Evolutionary conservation across 805 yeast species (phyloP), one percentile per base, ranked within the genome.

Genomic region (Lachancea dasiensis): DNA sequence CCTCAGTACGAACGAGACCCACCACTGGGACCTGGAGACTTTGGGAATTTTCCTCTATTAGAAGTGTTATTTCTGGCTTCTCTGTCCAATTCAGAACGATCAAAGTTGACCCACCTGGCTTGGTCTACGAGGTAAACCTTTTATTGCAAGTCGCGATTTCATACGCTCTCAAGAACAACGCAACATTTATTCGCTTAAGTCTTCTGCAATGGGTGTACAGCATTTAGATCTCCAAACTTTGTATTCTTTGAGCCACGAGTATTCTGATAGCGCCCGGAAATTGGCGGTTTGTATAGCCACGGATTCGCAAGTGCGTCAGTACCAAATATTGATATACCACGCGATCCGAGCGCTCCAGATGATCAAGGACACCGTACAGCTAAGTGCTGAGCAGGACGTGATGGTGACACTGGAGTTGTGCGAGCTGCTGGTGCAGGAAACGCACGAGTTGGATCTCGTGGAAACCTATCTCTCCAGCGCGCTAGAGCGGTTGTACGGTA

Each of bases 321-420:
- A 62, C 37, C 60, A 49, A 40, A 48, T 61, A 3, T 38, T 66
- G 34, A 49, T 63, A 1, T 48, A 52, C 10, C 51, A 58, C 41
- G 38, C 62, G 2, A 43, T 64, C 1, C 42, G 39, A 20, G 43
- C 55, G 8, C 43, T 61, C 24, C 40, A 35, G 15, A 31, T 45
- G 32, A 19, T 52, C 22, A 48, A 48, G 25, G 15, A 43, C 26
- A 37, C 40, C 28, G 33, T 29, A 40, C 38, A 47, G 14, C 18
- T 56, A n/a, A 40, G 60, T 1, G 28, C 55, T 13, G 57, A 50
- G 21, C 56, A 56, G 23, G 60, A 56, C 33, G 43, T 50, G 2
- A 36, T 51, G 4, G 43, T 57, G 1, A 47, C 61, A 0, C 31
- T 57, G 19, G 54, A 54, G 20, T 41, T 65, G 34, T 44, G 49